Base-by-base conservation (phyloP, 2,329 filamentous ascomycete species). In the Fusarium papillatum region DNA sequence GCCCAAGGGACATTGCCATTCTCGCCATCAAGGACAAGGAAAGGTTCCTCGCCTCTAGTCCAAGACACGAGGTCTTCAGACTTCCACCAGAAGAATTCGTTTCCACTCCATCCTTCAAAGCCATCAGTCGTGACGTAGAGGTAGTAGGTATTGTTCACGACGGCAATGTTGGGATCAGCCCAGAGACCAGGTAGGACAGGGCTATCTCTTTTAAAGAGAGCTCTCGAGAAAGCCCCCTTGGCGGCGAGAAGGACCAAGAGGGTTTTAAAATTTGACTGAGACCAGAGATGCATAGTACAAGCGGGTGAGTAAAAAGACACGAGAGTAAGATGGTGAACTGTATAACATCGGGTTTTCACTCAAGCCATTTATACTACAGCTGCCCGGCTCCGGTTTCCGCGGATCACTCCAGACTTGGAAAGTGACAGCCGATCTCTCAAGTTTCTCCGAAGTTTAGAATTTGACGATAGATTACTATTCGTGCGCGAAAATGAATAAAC, bases 1-100 rank as follows among this genome's bases (percentile, higher is more conserved):
- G 90, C 91, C 92, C 92, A 93, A 2, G 91, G 90, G 1, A 93
- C 87, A 68, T 92, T 88, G 14, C 87, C 86, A 29, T 78, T 80
- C 0, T 82, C 81, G n/a, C 86, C 86, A 50, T 88, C 84, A 2
- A 89, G 84, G 0, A 82, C 84, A 24, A 88, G 82, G 74, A 89
- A 84, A 0, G 87, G 86, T 17, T 85, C 63, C 1, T 81, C 77
- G 5, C 83, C 81, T 29, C 85, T 82, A 2, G 82, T 84, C 87
- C 87, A 88, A 22, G 79, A 74, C 1, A 84, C 82, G 2, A 88
- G 82, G 66, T 88, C 82, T 5, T 75, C 73, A 0, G 86, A 88
- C 67, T 85, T 86, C 87, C 87, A 88, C 60, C 82, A 82, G 74
- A 86, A 88, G 73, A 88, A 88, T n/a, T 81, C 80, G 38, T 88